phyloP scores from a whole-genome alignment of 768 basidiomycete genomes.

The Pleurotus cornucopiae region DNA sequence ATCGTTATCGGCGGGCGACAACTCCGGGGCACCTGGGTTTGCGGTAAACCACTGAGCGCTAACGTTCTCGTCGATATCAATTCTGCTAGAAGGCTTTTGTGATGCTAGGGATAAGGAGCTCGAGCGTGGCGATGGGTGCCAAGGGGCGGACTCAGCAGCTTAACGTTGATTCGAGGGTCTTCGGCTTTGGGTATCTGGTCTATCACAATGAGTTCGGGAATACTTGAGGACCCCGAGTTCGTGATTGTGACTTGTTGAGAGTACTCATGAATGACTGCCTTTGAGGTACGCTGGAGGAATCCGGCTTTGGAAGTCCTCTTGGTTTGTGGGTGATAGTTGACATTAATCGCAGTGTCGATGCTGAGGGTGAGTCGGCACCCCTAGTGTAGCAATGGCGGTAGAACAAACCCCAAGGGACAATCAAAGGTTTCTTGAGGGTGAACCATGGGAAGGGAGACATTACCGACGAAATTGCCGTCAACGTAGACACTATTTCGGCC shows the following conservation, averaged over 20 bases:
- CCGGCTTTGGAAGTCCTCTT: conserved; percentile 10
- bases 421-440: conserved; percentile 26
- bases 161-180: not conserved
- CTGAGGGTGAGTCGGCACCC: conserved; percentile 26
- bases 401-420: conserved; percentile 24
- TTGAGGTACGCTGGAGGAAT: not conserved
- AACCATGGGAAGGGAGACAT: conserved; percentile 18
- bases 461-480: conserved; percentile 24
- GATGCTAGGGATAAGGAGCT: not conserved
- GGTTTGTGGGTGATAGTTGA: conserved; percentile 12
- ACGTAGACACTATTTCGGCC: conserved; percentile 24
- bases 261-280: conserved; percentile 7
- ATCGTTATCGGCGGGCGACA: not conserved
- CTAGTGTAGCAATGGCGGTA: conserved; percentile 11
- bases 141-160: not conserved
- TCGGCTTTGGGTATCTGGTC: conserved; percentile 13
- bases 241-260: conserved; percentile 13
- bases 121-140: not conserved
- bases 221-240: conserved; percentile 11
- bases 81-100: not conserved
- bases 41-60: not conserved
- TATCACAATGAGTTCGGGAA: conserved; percentile 10
- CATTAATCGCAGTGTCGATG: not conserved
- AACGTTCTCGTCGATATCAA: not conserved
- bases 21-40: not conserved